phyloP scores from a whole-genome alignment of 2,329 filamentous ascomycete genomes.

The Sporothrix luriei region DNA sequence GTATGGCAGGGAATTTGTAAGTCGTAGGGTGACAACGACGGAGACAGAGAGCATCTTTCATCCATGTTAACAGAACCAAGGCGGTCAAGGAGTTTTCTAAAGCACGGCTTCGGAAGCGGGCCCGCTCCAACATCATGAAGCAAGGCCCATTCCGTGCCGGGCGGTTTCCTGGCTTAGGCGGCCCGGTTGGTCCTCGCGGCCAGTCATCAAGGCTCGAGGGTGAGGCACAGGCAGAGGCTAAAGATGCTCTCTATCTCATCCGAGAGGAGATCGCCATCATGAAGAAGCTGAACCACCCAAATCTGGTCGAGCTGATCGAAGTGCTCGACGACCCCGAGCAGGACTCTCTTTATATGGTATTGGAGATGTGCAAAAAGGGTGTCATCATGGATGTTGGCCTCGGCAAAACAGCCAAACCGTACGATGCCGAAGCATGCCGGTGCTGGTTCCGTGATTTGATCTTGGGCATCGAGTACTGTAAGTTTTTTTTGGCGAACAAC shows the following conservation, averaged over 20 bases:
- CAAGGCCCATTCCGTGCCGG: conserved; percentile 54
- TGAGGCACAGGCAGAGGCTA: conserved; percentile 62
- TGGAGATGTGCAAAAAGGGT: conserved; percentile 98
- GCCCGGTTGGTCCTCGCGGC: conserved; percentile 36
- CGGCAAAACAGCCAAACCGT: conserved; percentile 79
- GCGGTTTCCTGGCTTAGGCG: conserved; percentile 49
- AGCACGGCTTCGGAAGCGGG: conserved; percentile 81
- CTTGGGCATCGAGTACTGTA: conserved; percentile 88
- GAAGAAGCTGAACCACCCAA: conserved; percentile 96
- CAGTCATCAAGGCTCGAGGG: conserved; percentile 35
- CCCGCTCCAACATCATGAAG: conserved; percentile 82
- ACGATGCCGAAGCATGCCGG: conserved; percentile 77
- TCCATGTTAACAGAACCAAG: conserved; percentile 51
- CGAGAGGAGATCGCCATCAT: conserved; percentile 97
- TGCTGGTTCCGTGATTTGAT: conserved; percentile 95
- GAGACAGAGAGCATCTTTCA: too few species aligned
- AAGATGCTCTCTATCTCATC: conserved; percentile 78
- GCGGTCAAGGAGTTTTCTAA: conserved; percentile 99
- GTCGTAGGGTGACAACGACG: conserved; percentile 39
- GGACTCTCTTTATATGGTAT: conserved; percentile 96
- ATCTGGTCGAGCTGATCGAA: conserved; percentile 90
- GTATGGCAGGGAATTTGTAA: conserved; percentile 89
- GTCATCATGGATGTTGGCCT: conserved; percentile 95
- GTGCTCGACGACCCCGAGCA: conserved; percentile 94
- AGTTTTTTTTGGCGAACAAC: conserved; percentile 43